Evolutionary conservation across 1,284 basidiomycete species (phyloP), one percentile per base, ranked within the genome.

Genomic region (Marasmius fiardii): DNA sequence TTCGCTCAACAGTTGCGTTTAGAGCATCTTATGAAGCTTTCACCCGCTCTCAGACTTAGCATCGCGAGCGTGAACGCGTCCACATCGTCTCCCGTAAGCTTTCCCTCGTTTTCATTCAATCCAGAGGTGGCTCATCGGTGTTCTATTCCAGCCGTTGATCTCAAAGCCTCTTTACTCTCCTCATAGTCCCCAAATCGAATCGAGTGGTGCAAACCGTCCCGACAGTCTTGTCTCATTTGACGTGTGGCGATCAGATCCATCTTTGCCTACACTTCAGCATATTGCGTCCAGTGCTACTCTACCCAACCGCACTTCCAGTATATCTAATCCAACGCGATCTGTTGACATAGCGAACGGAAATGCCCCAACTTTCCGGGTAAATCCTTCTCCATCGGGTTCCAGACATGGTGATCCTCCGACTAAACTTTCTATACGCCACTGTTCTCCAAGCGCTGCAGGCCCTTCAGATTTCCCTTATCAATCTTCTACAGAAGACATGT

Each of bases 191-290:
- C 45, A 21, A 31, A 8, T 8, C 5, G 23, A 26, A 52, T 49
- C 23, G 55, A 51, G 5, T 7, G 3, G n/a, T 44, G 4, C 49
- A 33, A 43, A 20, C 43, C 51, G 20, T 14, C 28, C 14, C n/a
- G 35, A 48, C 35, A 35, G 28, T 12, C 20, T 53, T 20, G 68
- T 64, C 57, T 69, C 71, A 5, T 79, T 77, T 64, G 73, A 72
- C 59, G 73, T 78, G 16, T 66, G 75, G 33, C 69, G 72, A 28
- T 72, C 76, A 3, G 72, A 76, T 60, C 76, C 76, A 31, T 51
- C 71, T 49, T 69, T 67, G 1, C 64, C 72, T 3, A 77, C 76
- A 7, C 71, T 79, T n/a, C 67, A 77, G 53, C 77, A 77, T 53
- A 69, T 79, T 52, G 67, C 73, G 7, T 74, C 77, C 28, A 75